Evolutionary conservation across 176 grass and related monocot species (phyloP), one percentile per base, ranked within the genome.

Genomic region (Juncus inflexus): DNA sequence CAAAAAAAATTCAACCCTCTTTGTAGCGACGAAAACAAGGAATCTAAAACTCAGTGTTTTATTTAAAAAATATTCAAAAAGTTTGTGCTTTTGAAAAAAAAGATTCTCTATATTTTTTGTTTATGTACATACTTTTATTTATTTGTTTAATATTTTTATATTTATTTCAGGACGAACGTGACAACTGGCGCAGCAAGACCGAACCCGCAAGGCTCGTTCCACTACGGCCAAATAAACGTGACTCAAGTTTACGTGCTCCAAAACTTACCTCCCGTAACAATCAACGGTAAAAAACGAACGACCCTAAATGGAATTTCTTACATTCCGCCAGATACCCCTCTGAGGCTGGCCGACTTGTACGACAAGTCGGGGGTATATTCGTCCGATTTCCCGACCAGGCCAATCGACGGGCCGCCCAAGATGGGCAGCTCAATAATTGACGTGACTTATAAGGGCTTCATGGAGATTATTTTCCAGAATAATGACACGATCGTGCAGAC

Each of bases 381-480:
- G 65, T 75, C 85, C 7, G 85, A 97, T 62, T 97, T 97, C 60
- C 94, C 94, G 11, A 86, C 71, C 53, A 83, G 71, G 67, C 94
- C 94, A 37, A 83, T 62, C 58, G 72, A 79, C 39, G 69, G 78
- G 28, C 50, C 82, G 1, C 85, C 85, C 4, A 70, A 39, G 35
- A 70, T 92, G n/a, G 37, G 64, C 66, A 15, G 79, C 52, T 92
- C 88, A 73, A 16, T 97, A 58, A 97, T 97, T 61, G 91, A 97
- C 55, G 81, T 60, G 6, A 77, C 88, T 58, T 97, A 89, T 58
- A 91, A 65, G 85, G 79, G 90, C 42, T 97, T 97, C 78, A 77
- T 91, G 70, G 94, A 97, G 74, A 83, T 97, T 14, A 65, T 97
- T 77, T 97, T 97, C 68, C 94, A 97, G 77, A 97, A 97, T 76